These are phyloP conservation scores for Trichoderma gamsii DNA, from an alignment of 495 filamentous ascomycete genomes.

Conservation along the genomic window DNA sequence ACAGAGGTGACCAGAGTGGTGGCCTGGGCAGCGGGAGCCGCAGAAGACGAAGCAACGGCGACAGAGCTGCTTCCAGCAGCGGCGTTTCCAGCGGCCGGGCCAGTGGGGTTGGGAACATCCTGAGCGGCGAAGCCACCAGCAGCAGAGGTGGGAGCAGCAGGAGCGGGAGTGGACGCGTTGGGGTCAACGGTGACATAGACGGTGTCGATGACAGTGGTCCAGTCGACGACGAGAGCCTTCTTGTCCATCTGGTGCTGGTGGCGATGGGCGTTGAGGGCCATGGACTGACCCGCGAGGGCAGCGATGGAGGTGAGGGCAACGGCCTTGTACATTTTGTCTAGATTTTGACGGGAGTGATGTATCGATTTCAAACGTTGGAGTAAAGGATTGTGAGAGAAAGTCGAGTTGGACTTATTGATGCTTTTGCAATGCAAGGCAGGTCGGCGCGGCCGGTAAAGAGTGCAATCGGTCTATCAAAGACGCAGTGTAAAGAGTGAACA, in stretches of 20 bases:
- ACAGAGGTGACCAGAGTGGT: constrained; percentile 13
- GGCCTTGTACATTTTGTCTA: constrained; percentile 15
- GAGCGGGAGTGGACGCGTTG: constrained; percentile 16
- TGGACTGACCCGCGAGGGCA: constrained; percentile 26
- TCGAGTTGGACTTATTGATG: constrained; percentile 1
- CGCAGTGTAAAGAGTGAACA: constrained; percentile 25
- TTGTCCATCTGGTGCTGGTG: constrained; percentile 27
- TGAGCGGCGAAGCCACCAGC: constrained; percentile 15
- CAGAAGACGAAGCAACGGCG: constrained; percentile 12
- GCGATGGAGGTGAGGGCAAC: constrained; percentile 18
- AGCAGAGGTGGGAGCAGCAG: constrained; percentile 18
- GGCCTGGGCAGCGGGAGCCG: background rate
- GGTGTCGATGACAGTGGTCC: constrained; percentile 26
- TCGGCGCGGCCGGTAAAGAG: constrained; percentile 17
- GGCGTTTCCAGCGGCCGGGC: constrained; percentile 1
- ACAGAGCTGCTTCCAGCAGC: background rate
- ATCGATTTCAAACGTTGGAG: background rate
- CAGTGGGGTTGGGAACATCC: constrained; percentile 13
- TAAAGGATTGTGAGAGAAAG: constrained; percentile 5
- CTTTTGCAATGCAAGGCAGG: background rate
- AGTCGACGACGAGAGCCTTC: constrained; percentile 27
- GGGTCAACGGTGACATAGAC: constrained; percentile 29
- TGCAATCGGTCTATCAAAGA: constrained; percentile 34
- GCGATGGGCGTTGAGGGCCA: constrained; percentile 23
- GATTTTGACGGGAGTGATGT: constrained; percentile 12